Conservation (phyloP, 2,329 filamentous ascomycete genomes). For the Colletotrichum sublineola region DNA sequence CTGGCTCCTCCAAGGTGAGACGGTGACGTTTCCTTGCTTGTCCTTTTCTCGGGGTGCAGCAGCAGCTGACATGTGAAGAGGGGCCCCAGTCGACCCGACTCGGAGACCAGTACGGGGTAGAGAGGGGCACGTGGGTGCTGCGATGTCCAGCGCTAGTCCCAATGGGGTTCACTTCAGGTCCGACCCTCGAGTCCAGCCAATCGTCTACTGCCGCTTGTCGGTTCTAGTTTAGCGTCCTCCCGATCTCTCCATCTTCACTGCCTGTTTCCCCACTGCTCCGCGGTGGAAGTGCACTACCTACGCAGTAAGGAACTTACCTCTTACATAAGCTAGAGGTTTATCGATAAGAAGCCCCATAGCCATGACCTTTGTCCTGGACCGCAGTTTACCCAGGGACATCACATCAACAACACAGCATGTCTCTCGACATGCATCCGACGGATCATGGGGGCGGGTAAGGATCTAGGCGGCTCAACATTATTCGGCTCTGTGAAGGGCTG, state of each 20-base stretch:
- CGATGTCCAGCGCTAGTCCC: conserved; percentile 11
- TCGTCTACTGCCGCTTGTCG: conserved; percentile 5
- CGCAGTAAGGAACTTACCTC: background rate
- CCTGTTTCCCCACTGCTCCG: conserved; percentile 31
- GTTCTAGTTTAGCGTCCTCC: conserved; percentile 30
- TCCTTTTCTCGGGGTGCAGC: conserved; percentile 3
- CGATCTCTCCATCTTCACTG: conserved; percentile 7
- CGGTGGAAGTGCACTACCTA: conserved; percentile 27
- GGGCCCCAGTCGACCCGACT: conserved; percentile 1
- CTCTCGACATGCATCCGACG: background rate
- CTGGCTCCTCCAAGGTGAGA: conserved; percentile 36
- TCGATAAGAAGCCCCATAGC: background rate
- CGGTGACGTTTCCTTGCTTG: conserved; percentile 40
- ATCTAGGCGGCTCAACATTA: background rate
- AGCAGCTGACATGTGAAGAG: conserved; percentile 43
- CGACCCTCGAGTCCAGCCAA: conserved; percentile 21
- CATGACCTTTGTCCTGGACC: background rate
- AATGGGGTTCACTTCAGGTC: conserved; percentile 17
- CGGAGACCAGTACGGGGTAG: conserved; percentile 17
- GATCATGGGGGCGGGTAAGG: conserved; percentile 8
- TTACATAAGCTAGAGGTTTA: too few species aligned
- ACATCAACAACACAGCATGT: background rate
- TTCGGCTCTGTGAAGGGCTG: background rate
- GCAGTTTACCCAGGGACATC: conserved; percentile 4
- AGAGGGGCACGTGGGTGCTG: conserved; percentile 35